These are phyloP conservation scores for Oehlia diaphana DNA, from an alignment of 192 early-diverging fungal genomes.

Conservation along the genomic window DNA sequence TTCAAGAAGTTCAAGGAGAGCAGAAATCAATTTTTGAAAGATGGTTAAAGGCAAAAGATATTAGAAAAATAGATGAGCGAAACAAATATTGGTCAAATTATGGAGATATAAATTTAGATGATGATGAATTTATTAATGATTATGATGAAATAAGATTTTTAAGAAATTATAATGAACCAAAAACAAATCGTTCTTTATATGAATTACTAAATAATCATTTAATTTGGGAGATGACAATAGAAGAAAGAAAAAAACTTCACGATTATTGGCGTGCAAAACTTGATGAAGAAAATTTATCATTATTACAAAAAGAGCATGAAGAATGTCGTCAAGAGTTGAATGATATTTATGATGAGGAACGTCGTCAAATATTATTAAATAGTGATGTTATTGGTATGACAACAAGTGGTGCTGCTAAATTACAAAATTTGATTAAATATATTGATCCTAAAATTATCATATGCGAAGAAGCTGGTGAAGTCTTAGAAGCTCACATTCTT, in stretches of 20 bases:
- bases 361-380: constrained; percentile 31
- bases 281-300: constrained; percentile 25
- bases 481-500: constrained; percentile 55
- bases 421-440: constrained; percentile 39
- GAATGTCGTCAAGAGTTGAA: constrained; percentile 13
- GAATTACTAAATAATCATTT: constrained; percentile 29
- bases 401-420: constrained; percentile 58
- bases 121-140: neutral
- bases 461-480: constrained; percentile 56
- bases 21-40: constrained; percentile 8
- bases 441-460: constrained; percentile 24
- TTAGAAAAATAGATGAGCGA: too few relatives aligned
- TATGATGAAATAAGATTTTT: too few relatives aligned
- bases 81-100: too few relatives aligned
- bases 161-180: neutral
- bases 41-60: constrained; percentile 19
- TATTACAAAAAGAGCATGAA: constrained; percentile 8
- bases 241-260: constrained; percentile 42
- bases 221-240: constrained; percentile 53
- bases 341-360: constrained; percentile 34
- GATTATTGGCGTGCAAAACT: constrained; percentile 38
- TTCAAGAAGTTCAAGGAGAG: neutral
- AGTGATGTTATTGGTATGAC: constrained; percentile 57
- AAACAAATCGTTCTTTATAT: constrained; percentile 30
- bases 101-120: too few relatives aligned